Evolutionary conservation across 306 rosid species (phyloP).

Genomic region (Quercus rubra): DNA sequence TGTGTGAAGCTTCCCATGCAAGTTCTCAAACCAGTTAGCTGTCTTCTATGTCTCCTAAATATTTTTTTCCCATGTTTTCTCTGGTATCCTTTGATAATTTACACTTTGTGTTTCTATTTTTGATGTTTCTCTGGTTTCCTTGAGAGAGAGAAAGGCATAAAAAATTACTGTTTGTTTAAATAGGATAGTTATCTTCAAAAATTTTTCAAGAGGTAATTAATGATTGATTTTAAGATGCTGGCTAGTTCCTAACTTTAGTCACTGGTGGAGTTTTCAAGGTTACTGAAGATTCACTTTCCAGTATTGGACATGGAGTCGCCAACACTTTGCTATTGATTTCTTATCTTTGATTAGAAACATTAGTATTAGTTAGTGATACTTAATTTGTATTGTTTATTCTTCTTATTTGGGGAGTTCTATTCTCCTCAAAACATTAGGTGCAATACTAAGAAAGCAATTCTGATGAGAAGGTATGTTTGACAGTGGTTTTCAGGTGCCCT

Average conservation of each 20-base stretch:
- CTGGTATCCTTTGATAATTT: neutral
- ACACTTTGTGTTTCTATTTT: neutral
- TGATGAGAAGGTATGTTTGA: conserved; percentile 19
- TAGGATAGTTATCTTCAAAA: neutral
- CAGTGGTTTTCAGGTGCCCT: conserved; percentile 93
- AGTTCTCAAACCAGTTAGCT: too few relatives aligned
- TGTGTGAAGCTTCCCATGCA: neutral
- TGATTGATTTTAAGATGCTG: neutral
- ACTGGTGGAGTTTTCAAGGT: too few relatives aligned
- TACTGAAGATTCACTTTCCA: neutral
- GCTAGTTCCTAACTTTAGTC: too few relatives aligned
- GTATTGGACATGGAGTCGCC: neutral
- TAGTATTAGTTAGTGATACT: neutral
- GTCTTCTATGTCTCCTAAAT: too few relatives aligned
- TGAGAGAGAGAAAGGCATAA: too few relatives aligned
- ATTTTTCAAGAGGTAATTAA: neutral
- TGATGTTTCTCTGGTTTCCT: too few relatives aligned
- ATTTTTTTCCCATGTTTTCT: too few relatives aligned
- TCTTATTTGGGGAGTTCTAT: neutral
- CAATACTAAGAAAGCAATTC: neutral
- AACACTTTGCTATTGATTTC: neutral
- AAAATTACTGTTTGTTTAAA: too few relatives aligned
- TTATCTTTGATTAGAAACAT: neutral
- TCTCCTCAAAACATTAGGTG: neutral
- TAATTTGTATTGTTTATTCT: neutral